Conservation (phyloP, 2,329 filamentous ascomycete genomes). For the Monilinia polystroma region DNA sequence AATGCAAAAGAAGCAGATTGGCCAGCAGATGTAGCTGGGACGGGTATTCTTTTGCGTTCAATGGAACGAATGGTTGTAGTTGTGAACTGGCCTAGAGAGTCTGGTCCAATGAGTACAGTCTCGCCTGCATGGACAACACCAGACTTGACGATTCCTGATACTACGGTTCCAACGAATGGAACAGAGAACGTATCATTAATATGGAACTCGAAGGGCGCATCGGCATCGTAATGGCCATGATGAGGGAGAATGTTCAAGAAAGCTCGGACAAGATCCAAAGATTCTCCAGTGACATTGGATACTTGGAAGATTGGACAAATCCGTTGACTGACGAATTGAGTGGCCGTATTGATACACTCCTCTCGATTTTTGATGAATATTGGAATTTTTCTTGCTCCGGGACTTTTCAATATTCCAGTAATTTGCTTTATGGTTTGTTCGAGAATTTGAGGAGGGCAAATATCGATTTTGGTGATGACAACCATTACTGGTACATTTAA, state of each 20-base stretch:
- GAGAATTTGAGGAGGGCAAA: slow-evolving; percentile 92
- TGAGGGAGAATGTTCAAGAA: slow-evolving; percentile 96
- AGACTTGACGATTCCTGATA: slow-evolving; percentile 87
- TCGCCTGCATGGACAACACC: slow-evolving; percentile 91
- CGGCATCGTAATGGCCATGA: slow-evolving; percentile 85
- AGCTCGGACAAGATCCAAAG: slow-evolving; percentile 82
- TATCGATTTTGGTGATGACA: slow-evolving; percentile 96
- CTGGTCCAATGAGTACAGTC: slow-evolving; percentile 81
- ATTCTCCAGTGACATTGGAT: slow-evolving; percentile 93
- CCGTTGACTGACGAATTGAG: slow-evolving; percentile 90
- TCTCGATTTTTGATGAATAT: slow-evolving; percentile 91
- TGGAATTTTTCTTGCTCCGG: slow-evolving; percentile 90
- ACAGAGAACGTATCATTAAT: slow-evolving; percentile 98
- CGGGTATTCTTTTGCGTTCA: slow-evolving; percentile 87
- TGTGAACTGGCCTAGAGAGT: slow-evolving; percentile 85
- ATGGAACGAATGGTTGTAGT: slow-evolving; percentile 87
- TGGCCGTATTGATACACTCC: slow-evolving; percentile 91
- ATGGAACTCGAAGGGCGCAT: slow-evolving; percentile 89
- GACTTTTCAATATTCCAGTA: slow-evolving; percentile 88
- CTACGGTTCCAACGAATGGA: slow-evolving; percentile 93
- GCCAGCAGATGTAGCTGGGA: slow-evolving; percentile 83
- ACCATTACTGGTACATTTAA: slow-evolving; percentile 98
- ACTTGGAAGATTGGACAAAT: slow-evolving; percentile 98
- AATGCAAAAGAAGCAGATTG: slow-evolving; percentile 92
- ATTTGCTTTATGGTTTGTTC: slow-evolving; percentile 91